Base-by-base conservation (phyloP, 2,329 filamentous ascomycete species). In the Chrysosporium queenslandicum region DNA sequence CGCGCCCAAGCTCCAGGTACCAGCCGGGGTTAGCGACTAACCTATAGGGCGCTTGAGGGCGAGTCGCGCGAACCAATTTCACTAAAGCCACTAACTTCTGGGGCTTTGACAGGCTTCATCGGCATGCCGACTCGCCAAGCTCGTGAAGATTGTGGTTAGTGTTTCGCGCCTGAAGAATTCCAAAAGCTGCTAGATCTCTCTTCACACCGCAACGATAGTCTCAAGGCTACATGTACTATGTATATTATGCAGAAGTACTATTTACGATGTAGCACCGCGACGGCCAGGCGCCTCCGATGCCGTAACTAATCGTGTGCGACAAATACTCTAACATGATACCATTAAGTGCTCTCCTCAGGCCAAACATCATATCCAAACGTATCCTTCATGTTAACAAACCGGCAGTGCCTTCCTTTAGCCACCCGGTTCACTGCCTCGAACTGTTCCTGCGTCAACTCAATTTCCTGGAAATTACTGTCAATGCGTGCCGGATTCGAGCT, bases 361-460 rank as follows among this genome's bases (percentile, higher is more conserved):
- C 80, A 83, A 46, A 87, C 77, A 60, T 87, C 75, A 64, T 85
- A 86, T 5, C 85, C 85, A 66, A 87, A 87, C 1, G 82, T 86
- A 58, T 86, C 83, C 75, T 86, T 87, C 84, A 87, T 87, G 71
- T 88, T 87, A 54, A 88, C 84, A 62, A 88, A 87, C 34, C 85
- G 79, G 23, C 77, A 79, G 66, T 85, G 80, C 48, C 83, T 75
- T 32, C 80, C 80, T 64, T 79, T 74, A 0, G 83, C 82, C 6
- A 87, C 82, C 56, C 73, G 63, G 68, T 84, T 77, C 50, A 85
- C 74, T 12, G 75, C 80, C 56, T 74, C 71, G 60, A 82, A 77
- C 58, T 83, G 78, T 51, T 75, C 73, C 36, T 77, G 72, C 41
- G 71, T 68, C 54, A 87, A 71, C 62, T 78, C 69, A 27, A 82